A percentile compares a stretch with the other conserved stretches of the same genome.
Evolutionary conservation across 1,284 basidiomycete genomes (phyloP).

Genomic region (Jaminaea rosea): DNA sequence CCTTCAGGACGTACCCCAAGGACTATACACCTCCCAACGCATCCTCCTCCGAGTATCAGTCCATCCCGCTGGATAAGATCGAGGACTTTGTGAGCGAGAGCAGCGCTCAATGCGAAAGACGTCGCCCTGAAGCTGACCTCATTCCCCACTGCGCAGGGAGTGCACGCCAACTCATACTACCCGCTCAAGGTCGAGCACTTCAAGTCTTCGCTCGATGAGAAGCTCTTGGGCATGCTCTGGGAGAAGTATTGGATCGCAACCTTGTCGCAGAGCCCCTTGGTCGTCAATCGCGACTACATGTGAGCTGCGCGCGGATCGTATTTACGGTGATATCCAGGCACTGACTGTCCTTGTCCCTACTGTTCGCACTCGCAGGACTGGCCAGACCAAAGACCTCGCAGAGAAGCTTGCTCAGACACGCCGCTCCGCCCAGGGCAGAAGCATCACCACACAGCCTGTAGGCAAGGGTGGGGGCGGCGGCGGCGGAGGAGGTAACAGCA

Average conservation of each 20-base stretch:
- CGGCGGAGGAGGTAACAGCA: background rate
- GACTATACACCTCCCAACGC: conserved; percentile 49
- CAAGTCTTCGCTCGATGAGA: conserved; percentile 76
- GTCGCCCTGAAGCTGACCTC: too few species aligned
- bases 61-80: conserved; percentile 63
- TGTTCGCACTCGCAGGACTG: too few species aligned
- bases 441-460: conserved; percentile 2
- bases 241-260: conserved; percentile 99
- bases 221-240: conserved; percentile 82
- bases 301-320: too few species aligned
- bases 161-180: conserved; percentile 95
- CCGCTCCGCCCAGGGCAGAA: background rate
- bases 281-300: conserved; percentile 82
- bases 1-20: conserved; percentile 91
- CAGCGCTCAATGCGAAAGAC: too few species aligned
- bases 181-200: conserved; percentile 87
- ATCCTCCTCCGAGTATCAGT: conserved; percentile 69
- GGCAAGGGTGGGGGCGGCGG: conserved; percentile 2
- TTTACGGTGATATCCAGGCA: too few species aligned
- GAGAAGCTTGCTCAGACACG: conserved; percentile 60
- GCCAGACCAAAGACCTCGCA: conserved; percentile 76
- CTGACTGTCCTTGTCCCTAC: too few species aligned
- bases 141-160: too few species aligned
- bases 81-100: conserved; percentile 56
- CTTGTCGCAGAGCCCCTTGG: conserved; percentile 76